A percentile compares a stretch with the other conserved stretches of the same genome.
Conservation (phyloP, 2,329 filamentous ascomycete species). For the Rhynchosporium agropyri region DNA sequence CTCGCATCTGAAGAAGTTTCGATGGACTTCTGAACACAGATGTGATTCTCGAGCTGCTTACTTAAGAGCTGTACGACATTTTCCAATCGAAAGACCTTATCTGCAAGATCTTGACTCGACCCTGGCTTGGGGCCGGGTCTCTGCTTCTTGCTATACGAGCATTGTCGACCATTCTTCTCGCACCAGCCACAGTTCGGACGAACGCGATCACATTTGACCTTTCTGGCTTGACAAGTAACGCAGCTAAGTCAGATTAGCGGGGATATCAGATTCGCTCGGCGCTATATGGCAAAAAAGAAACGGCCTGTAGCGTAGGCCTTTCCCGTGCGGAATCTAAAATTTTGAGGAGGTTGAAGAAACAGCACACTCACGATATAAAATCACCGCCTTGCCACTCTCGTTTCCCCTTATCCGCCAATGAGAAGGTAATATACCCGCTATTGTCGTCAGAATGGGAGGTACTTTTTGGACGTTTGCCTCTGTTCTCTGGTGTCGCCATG, state of each 20-base stretch:
- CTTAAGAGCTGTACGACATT: conserved; percentile 14
- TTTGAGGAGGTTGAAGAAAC: background rate
- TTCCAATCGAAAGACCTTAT: conserved; percentile 15
- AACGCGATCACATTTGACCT: conserved; percentile 14
- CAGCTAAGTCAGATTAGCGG: conserved; percentile 7
- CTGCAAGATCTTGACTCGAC: conserved; percentile 10
- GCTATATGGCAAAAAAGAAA: background rate
- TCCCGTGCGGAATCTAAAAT: background rate
- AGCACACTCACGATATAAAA: conserved; percentile 1
- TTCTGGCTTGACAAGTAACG: conserved; percentile 14
- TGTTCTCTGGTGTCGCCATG: conserved; percentile 9
- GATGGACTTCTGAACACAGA: conserved; percentile 1
- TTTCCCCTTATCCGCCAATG: conserved; percentile 14
- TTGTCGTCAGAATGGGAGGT: conserved; percentile 8
- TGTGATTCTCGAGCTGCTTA: conserved; percentile 13
- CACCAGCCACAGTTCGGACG: conserved; percentile 17
- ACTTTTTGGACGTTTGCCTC: background rate
- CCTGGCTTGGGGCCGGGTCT: conserved; percentile 14
- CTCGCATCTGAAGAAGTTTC: background rate
- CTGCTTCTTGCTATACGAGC: conserved; percentile 18
- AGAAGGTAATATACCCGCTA: conserved; percentile 14
- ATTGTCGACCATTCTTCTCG: conserved; percentile 10
- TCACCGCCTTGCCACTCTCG: conserved; percentile 9
- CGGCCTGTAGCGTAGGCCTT: background rate
- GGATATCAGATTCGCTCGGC: background rate